These are phyloP conservation scores for Cordyceps militaris DNA, from an alignment of 2,329 filamentous ascomycete species.

Conservation along the genomic window DNA sequence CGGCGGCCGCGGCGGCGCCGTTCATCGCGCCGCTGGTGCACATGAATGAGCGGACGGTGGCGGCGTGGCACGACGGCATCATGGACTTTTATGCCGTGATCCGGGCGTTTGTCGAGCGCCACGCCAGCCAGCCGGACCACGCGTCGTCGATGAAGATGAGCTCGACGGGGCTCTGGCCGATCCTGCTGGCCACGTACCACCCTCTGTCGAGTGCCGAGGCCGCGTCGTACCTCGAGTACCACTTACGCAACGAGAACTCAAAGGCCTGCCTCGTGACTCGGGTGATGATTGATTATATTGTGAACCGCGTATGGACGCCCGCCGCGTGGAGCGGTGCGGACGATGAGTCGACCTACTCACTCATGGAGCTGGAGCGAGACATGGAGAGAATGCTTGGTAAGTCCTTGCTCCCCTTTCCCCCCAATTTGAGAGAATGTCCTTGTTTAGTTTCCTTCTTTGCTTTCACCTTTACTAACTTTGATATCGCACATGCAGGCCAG, in stretches of 20 bases:
- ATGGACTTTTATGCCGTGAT: slow-evolving; percentile 31
- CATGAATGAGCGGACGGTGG: slow-evolving; percentile 28
- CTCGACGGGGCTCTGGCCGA: slow-evolving; percentile 28
- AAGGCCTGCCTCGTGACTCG: slow-evolving; percentile 38
- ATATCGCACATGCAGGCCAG: slow-evolving; percentile 21
- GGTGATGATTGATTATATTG: slow-evolving; percentile 35
- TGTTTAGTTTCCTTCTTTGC: neutral
- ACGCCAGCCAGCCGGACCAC: slow-evolving; percentile 27
- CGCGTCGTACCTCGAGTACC: slow-evolving; percentile 33
- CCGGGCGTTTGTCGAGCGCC: slow-evolving; percentile 29
- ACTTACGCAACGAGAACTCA: slow-evolving; percentile 32
- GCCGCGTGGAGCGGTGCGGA: slow-evolving; percentile 34
- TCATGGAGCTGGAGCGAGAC: slow-evolving; percentile 31
- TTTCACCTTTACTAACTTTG: too few species aligned
- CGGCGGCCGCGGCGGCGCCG: neutral
- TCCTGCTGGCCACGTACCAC: slow-evolving; percentile 31
- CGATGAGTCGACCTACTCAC: slow-evolving; percentile 25
- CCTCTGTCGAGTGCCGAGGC: slow-evolving; percentile 33
- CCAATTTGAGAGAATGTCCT: too few species aligned
- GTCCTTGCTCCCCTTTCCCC: neutral
- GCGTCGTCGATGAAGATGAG: slow-evolving; percentile 23
- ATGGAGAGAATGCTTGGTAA: slow-evolving; percentile 29
- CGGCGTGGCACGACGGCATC: slow-evolving; percentile 29
- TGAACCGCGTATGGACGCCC: slow-evolving; percentile 34
- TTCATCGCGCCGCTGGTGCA: slow-evolving; percentile 26